Conservation (phyloP, 257 asterid species). For the Solanum pinnatisectum region DNA sequence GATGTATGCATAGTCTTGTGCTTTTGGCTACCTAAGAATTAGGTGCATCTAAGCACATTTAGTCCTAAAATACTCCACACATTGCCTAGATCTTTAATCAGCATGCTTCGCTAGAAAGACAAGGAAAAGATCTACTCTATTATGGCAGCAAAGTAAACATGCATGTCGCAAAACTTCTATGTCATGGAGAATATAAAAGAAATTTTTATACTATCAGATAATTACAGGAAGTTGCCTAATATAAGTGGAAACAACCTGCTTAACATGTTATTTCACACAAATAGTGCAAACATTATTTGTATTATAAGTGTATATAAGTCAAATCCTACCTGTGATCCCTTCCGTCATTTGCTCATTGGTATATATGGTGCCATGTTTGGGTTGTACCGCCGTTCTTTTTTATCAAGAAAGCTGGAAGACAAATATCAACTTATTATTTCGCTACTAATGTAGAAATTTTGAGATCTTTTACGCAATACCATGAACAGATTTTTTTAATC, state of each 20-base stretch:
- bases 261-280: neutral
- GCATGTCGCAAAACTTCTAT: neutral
- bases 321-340: slow-evolving; percentile 76
- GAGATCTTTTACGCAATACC: neutral
- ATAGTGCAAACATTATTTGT: neutral
- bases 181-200: neutral
- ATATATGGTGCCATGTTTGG: slow-evolving; percentile 80
- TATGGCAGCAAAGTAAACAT: neutral
- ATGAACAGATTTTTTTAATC: neutral
- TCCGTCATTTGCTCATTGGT: slow-evolving; percentile 77
- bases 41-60: neutral
- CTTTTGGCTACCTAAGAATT: neutral
- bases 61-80: neutral
- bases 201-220: too few species aligned
- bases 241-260: neutral
- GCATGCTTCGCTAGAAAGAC: neutral
- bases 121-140: neutral
- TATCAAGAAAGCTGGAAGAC: slow-evolving; percentile 58
- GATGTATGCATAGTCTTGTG: neutral
- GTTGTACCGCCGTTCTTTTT: slow-evolving; percentile 64
- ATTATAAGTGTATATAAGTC: neutral
- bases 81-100: neutral
- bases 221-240: too few species aligned
- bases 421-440: neutral
- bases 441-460: neutral